phyloP scores from a whole-genome alignment of 805 yeast genomes.

The Wilhelminamyces savonicus region DNA sequence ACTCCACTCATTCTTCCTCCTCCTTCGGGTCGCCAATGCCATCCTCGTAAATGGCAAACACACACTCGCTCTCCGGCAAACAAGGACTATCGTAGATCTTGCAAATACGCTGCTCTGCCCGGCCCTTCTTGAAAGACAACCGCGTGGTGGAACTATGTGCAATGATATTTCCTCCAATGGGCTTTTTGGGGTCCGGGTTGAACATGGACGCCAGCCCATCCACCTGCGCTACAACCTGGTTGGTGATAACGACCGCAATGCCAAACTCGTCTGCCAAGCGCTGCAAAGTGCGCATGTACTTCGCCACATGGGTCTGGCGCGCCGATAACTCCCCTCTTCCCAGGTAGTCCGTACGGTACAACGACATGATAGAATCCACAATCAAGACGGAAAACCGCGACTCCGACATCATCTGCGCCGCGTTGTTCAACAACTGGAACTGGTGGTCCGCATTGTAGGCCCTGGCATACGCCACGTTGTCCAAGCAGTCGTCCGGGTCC shows the following conservation, averaged over 20 bases:
- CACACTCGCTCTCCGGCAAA: conserved; percentile 90
- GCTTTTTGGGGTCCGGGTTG: conserved; percentile 96
- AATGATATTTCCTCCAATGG: conserved; percentile 96
- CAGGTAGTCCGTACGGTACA: conserved; percentile 88
- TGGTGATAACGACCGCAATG: conserved; percentile 85
- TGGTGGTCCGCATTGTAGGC: conserved; percentile 98
- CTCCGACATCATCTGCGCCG: conserved; percentile 95
- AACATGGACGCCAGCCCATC: conserved; percentile 80
- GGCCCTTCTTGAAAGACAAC: conserved; percentile 82
- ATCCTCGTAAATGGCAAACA: conserved; percentile 92
- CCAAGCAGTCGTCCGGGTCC: conserved; percentile 89
- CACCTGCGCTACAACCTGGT: conserved; percentile 97
- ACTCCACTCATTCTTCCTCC: conserved; percentile 61
- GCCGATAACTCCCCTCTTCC: conserved; percentile 97
- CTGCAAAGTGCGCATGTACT: conserved; percentile 85
- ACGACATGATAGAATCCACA: conserved; percentile 97
- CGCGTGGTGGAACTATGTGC: conserved; percentile 97
- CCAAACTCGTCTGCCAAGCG: conserved; percentile 96
- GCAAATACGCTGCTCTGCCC: conserved; percentile 88
- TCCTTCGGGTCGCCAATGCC: conserved; percentile 95
- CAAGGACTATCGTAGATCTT: conserved; percentile 96
- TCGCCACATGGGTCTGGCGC: conserved; percentile 90
- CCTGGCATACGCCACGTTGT: conserved; percentile 95
- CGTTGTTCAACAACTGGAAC: conserved; percentile 74
- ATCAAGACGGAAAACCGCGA: conserved; percentile 83